Percentiles rank a stretch among this genome's conserved stretches.
phyloP scores from a whole-genome alignment of 2,329 filamentous ascomycete genomes.

The Ploettnerulaceae sp. region DNA sequence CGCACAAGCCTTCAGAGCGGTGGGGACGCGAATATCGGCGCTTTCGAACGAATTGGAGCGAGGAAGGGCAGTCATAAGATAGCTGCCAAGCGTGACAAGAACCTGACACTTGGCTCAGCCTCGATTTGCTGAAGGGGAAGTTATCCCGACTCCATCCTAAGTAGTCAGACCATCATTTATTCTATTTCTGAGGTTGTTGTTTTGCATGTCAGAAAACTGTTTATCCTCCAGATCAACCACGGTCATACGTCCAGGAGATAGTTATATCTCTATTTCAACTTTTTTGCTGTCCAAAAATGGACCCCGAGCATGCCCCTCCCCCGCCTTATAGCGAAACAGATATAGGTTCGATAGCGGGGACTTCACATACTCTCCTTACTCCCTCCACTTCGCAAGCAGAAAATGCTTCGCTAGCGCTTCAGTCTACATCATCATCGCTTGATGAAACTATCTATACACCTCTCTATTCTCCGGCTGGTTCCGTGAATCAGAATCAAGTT shows the following conservation, averaged over 20 bases:
- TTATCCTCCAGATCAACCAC: neutral
- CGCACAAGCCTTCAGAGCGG: neutral
- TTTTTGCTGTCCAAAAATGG: constrained; percentile 4
- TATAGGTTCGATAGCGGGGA: constrained; percentile 44
- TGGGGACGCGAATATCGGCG: constrained; percentile 3
- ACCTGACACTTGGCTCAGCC: constrained; percentile 1
- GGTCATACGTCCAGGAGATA: neutral
- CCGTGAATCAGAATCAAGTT: constrained; percentile 20
- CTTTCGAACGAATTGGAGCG: constrained; percentile 6
- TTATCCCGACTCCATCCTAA: constrained; percentile 4
- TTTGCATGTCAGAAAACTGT: neutral
- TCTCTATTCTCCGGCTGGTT: constrained; percentile 22
- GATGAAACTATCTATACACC: constrained; percentile 29
- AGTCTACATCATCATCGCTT: constrained; percentile 19
- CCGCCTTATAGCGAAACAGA: constrained; percentile 56
- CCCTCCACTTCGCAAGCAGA: constrained; percentile 33
- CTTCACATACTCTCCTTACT: constrained; percentile 26
- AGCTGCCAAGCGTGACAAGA: neutral
- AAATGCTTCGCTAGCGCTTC: constrained; percentile 33
- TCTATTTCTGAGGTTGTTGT: neutral
- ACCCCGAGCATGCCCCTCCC: constrained; percentile 41
- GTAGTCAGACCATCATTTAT: neutral
- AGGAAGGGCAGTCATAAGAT: neutral
- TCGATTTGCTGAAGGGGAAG: neutral
- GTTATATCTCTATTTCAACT: neutral